Evolutionary conservation across 768 basidiomycete species (phyloP).

Genomic region (Fomitopsis serialis): DNA sequence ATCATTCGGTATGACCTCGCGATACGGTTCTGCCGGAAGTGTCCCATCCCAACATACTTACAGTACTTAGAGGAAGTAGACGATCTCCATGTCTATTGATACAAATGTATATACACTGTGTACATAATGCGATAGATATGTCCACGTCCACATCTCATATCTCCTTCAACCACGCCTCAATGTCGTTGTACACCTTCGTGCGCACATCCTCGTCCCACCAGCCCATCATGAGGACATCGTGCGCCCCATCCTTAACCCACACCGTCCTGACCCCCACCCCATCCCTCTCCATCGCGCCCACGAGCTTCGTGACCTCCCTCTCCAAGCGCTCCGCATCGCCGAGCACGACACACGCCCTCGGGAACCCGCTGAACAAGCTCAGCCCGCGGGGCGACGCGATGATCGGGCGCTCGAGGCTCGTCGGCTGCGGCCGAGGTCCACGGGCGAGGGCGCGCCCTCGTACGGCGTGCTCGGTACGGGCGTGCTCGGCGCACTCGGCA

Average conservation of each 20-base stretch:
- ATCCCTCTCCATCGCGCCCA: conserved; percentile 26
- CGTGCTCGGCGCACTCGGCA: conserved; percentile 15
- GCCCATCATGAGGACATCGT: conserved; percentile 40
- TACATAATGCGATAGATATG: not conserved
- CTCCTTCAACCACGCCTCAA: conserved; percentile 28
- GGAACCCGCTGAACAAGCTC: conserved; percentile 41
- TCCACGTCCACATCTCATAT: not conserved
- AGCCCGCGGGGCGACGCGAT: conserved; percentile 28
- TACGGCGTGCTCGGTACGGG: conserved; percentile 9
- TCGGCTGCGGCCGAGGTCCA: conserved; percentile 6
- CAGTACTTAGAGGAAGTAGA: not conserved
- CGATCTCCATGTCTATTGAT: not conserved
- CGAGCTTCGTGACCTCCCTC: conserved; percentile 39
- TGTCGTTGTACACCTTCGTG: conserved; percentile 31
- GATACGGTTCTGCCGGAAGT: too few species aligned
- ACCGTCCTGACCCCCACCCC: conserved; percentile 21
- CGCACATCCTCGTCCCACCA: conserved; percentile 41
- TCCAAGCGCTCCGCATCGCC: conserved; percentile 50
- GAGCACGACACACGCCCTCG: conserved; percentile 38
- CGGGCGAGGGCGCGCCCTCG: conserved; percentile 1
- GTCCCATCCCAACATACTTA: not conserved
- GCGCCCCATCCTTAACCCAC: conserved; percentile 27
- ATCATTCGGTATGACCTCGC: too few species aligned
- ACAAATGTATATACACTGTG: not conserved
- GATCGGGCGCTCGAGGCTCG: conserved; percentile 19